Percentiles rank a stretch among this genome's conserved stretches.
Conservation (phyloP, 768 basidiomycete species). For the Russula sp. region DNA sequence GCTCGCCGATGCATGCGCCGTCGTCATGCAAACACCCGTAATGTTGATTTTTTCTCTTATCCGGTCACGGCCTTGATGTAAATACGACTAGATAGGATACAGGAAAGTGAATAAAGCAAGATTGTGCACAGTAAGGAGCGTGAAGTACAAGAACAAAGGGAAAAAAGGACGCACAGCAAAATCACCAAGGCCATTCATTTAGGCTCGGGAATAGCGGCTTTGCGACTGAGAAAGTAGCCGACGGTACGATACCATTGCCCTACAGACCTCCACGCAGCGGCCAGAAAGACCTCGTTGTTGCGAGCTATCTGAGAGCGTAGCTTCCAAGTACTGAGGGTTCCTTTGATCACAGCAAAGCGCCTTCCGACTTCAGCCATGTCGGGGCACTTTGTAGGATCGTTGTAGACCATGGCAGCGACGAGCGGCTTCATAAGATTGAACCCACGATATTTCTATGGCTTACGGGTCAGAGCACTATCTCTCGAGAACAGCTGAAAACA, state of each 20-base stretch:
- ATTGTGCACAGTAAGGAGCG: background rate
- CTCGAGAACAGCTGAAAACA: background rate
- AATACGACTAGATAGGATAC: background rate
- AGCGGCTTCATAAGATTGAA: conserved; percentile 32
- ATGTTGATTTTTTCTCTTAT: background rate
- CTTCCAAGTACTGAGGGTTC: conserved; percentile 25
- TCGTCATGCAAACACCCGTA: no score
- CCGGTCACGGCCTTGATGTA: background rate
- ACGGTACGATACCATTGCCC: background rate
- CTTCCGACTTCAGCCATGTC: conserved; percentile 29
- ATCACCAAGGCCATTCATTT: background rate
- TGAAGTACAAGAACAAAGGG: background rate
- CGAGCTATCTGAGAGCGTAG: conserved; percentile 31
- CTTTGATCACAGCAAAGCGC: conserved; percentile 27
- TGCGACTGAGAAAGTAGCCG: background rate
- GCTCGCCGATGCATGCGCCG: background rate
- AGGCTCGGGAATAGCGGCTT: conserved; percentile 9
- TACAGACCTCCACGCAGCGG: background rate
- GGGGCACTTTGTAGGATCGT: conserved; percentile 32
- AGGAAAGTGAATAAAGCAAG: background rate
- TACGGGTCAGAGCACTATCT: background rate
- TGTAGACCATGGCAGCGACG: conserved; percentile 31
- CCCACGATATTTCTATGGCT: conserved; percentile 16
- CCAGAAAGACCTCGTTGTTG: background rate
- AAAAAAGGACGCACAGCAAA: background rate